Base-by-base conservation (phyloP, 768 basidiomycete genomes). In the Amanita rimosa region DNA sequence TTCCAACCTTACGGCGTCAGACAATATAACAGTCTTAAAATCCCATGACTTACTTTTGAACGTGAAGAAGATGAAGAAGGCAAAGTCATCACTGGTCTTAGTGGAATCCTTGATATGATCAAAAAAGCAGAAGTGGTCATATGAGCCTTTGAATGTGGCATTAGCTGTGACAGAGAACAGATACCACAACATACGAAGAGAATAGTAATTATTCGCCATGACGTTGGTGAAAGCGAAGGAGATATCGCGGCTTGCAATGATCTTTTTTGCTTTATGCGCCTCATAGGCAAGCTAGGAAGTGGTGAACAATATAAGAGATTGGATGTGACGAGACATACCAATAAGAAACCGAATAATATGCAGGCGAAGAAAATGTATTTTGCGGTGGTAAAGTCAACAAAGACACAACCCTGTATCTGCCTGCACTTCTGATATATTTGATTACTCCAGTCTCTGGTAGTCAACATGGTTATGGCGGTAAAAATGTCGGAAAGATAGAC, bases 401-500 rank as follows among this genome's bases (percentile, higher is more conserved):
- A 78, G 45, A 92, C 81, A 62, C 92, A 96, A 36, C 81, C 80
- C 4, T 76, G 63, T 46, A 77, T 65, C 26, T 65, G 58, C 39
- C 70, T 60, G 62, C 92, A 94, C 54, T 82, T 75, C 52, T 79
- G 71, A 67, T 90, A 87, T 60, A 98, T 96, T 64, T 88, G 78
- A 59, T 88, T 94, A 48, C 88, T 83, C 95, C 95, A 99, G 29
- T 79, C 74, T 35, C 76, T 74, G 17, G 93, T 92, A 21, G 86
- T 83, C 67, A 97, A 85, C 87, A 97, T 93, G 57, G 95, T 96
- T 53, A 91, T 78, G 53, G 91, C 93, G 33, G 95, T 92, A 71
- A 94, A 99, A 64, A 97, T 92, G 78, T 99, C 96, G 65, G 89
- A 87, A 53, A 94, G 73, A 68, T 97, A 96, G 66, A 99, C 95